These are phyloP conservation scores for Clonostachys chloroleuca DNA, from an alignment of 2,329 filamentous ascomycete species.

Conservation along the genomic window DNA sequence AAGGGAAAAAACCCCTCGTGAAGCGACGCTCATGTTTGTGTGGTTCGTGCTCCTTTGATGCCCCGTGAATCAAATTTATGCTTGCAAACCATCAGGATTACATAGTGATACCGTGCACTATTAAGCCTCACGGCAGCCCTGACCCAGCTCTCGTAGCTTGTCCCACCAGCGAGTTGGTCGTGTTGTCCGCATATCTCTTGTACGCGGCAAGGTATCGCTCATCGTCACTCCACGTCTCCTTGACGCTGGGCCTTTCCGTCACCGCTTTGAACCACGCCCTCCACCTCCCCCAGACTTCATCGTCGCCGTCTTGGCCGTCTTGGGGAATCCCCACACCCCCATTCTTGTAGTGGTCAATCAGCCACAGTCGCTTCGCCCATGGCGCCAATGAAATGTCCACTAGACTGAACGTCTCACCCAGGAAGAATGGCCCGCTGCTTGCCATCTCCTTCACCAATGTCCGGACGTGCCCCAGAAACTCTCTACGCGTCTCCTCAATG, in stretches of 20 bases:
- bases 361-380: constrained; percentile 67
- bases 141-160: constrained; percentile 59
- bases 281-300: constrained; percentile 60
- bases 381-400: constrained; percentile 70
- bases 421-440: constrained; percentile 56
- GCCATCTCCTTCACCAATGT: constrained; percentile 59
- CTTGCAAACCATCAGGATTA: too few species aligned
- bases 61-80: too few species aligned
- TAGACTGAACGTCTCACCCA: constrained; percentile 57
- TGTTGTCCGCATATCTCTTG: constrained; percentile 61
- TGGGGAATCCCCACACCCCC: constrained; percentile 43
- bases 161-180: constrained; percentile 55
- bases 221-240: constrained; percentile 63
- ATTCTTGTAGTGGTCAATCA: constrained; percentile 71
- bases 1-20: too few species aligned
- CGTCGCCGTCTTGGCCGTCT: constrained; percentile 39
- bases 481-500: constrained; percentile 48
- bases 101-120: neutral
- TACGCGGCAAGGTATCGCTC: constrained; percentile 67
- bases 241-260: constrained; percentile 54
- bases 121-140: constrained; percentile 41
- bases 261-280: constrained; percentile 59
- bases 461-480: constrained; percentile 55
- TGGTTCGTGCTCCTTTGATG: neutral
- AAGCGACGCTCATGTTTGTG: neutral